A percentile compares a stretch with the other conserved stretches of the same genome.
Conservation (phyloP, 2,329 filamentous ascomycete species). For the Aspergillus intermedius region DNA sequence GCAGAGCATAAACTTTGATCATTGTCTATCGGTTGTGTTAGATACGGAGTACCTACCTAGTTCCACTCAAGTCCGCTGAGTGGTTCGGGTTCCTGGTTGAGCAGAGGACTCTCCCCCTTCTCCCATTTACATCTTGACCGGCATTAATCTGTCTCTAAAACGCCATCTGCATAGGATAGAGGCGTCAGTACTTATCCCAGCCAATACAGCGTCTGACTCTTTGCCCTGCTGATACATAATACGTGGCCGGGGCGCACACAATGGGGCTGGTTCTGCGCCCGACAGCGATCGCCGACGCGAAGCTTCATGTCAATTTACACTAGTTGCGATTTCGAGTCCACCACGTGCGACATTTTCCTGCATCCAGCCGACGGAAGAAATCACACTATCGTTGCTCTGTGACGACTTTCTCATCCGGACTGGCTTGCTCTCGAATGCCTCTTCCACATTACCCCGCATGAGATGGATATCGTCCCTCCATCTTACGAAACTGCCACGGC, state of each 20-base stretch:
- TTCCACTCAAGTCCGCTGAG: no score
- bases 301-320: neutral
- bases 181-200: no score
- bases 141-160: no score
- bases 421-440: neutral
- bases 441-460: neutral
- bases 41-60: neutral
- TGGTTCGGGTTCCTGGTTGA: no score
- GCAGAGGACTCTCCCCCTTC: no score
- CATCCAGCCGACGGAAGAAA: no score
- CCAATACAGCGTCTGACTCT: neutral
- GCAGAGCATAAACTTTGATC: neutral
- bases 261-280: neutral
- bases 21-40: neutral
- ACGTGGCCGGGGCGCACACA: neutral
- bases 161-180: no score
- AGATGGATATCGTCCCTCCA: constrained; percentile 53
- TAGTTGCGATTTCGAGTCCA: neutral
- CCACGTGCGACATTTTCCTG: neutral
- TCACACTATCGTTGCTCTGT: neutral
- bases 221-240: neutral
- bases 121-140: no score
- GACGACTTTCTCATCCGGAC: neutral
- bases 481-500: constrained; percentile 54
- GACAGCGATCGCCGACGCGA: neutral